Evolutionary conservation across 148 eudicot species (phyloP).

Genomic region (Beta vulgaris): DNA sequence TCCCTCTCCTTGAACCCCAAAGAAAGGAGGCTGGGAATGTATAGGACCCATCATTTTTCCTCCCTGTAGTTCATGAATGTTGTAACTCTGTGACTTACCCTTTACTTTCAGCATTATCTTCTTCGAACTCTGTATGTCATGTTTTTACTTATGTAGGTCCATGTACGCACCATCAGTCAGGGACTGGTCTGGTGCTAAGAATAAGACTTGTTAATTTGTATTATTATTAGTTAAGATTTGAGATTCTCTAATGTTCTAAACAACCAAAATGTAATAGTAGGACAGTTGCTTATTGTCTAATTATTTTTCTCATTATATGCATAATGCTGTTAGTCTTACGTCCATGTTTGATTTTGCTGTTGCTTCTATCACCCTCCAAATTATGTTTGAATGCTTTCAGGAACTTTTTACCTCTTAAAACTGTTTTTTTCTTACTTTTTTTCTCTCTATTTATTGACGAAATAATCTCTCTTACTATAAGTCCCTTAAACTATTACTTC

Average conservation of each 20-base stretch:
- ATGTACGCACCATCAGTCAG: constrained; percentile 6
- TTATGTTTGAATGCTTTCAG: neutral
- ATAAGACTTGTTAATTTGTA: constrained; percentile 16
- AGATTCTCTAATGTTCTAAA: constrained; percentile 2
- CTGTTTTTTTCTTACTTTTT: neutral
- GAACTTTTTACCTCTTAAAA: neutral
- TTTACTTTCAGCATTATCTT: neutral
- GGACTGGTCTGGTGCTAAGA: constrained; percentile 17
- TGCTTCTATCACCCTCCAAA: constrained; percentile 2
- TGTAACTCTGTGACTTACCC: neutral
- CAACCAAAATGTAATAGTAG: constrained; percentile 1
- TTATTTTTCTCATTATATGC: neutral
- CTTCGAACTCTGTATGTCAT: neutral
- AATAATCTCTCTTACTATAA: no score
- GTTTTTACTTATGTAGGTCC: constrained; percentile 7
- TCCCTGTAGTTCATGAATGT: constrained; percentile 4
- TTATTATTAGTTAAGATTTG: constrained; percentile 14
- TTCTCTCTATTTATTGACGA: no score
- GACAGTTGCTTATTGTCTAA: neutral
- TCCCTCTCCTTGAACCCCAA: constrained; percentile 6
- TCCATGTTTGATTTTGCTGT: neutral
- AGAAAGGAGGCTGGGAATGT: constrained; percentile 9
- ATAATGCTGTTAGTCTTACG: neutral
- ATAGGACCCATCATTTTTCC: constrained; percentile 8
- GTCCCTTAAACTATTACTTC: no score